Conservation (phyloP, 2,329 filamentous ascomycete genomes). For the Harringtonia aguacate region DNA sequence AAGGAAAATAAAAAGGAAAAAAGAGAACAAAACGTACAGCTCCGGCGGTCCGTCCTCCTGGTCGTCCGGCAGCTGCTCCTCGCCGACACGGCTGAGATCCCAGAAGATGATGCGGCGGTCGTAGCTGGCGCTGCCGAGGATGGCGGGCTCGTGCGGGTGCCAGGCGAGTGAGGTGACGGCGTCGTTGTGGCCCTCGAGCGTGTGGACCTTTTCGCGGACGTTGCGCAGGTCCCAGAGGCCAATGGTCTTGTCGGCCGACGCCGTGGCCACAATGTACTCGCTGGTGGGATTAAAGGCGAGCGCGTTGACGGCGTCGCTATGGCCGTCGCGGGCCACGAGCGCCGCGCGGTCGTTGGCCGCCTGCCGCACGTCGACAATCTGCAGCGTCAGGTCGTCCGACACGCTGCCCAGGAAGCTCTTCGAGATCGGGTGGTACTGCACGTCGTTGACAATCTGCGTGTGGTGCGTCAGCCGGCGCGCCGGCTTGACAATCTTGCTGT, state of each 20-base stretch:
- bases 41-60: slow-evolving; percentile 91
- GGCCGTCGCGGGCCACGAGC: slow-evolving; percentile 60
- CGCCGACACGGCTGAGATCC: slow-evolving; percentile 85
- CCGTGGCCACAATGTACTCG: slow-evolving; percentile 86
- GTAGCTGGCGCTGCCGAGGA: slow-evolving; percentile 85
- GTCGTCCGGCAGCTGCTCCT: slow-evolving; percentile 92
- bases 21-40: slow-evolving; percentile 51
- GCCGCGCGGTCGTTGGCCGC: slow-evolving; percentile 55
- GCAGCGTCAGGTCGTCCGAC: slow-evolving; percentile 87
- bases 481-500: slow-evolving; percentile 59
- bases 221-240: slow-evolving; percentile 93
- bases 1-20: not conserved
- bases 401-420: slow-evolving; percentile 82
- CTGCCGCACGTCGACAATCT: slow-evolving; percentile 80
- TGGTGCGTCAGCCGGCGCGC: slow-evolving; percentile 76
- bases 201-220: slow-evolving; percentile 80
- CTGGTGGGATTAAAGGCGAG: slow-evolving; percentile 85
- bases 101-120: slow-evolving; percentile 93
- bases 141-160: slow-evolving; percentile 83
- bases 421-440: slow-evolving; percentile 86
- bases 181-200: slow-evolving; percentile 77
- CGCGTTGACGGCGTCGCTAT: slow-evolving; percentile 91
- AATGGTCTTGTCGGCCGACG: slow-evolving; percentile 90
- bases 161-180: slow-evolving; percentile 87
- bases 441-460: slow-evolving; percentile 86